Evolutionary conservation across 768 basidiomycete genomes (phyloP), one percentile per base, ranked within the genome.

Genomic region (Lactarius deliciosus): DNA sequence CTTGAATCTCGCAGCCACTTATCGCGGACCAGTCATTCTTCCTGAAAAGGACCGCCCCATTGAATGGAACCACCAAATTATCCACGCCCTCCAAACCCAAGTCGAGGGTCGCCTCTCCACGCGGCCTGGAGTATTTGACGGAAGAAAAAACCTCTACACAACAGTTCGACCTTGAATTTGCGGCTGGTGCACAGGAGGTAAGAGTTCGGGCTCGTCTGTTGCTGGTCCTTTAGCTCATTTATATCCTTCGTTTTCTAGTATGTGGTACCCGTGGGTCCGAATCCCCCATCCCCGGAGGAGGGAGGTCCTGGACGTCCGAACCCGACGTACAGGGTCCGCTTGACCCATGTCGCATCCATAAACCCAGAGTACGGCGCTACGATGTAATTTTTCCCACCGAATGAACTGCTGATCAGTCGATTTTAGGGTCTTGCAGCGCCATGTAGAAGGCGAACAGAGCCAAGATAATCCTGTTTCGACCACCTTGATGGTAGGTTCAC

Each of bases 81-180:
- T 94, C 55, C 79, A 79, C 9, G 79, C 80, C 22, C 75, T 94
- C 13, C 92, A 94, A 74, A 78, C 77, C 9, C 73, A 77, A 0
- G 79, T 83, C 8, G 84, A 85, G 0, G 84, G 83, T 0, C 76
- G 82, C 34, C 79, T 90, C 22, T 91, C 92, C 72, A 89, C 85
- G 3, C 90, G 88, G 10, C 84, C 81, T 8, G 87, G 82, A n/a
- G 91, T 84, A 0, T 93, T 91, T 65, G 92, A 93, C 59, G 91
- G 91, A 0, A 81, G 88, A 45, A 93, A 92, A 75, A 93, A 92
- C 65, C 75, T 87, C 60, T 93, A 90, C 70, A 80, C 88, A 22
- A 76, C 85, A 13, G n/a, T 80, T 83, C 38, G 80, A 83, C 60
- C 78, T 92, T 4, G 83, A 86, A 0, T 86, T 94, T 34, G 84